These are phyloP conservation scores for Danielia oregonensis DNA, from an alignment of 805 yeast genomes.

Conservation along the genomic window DNA sequence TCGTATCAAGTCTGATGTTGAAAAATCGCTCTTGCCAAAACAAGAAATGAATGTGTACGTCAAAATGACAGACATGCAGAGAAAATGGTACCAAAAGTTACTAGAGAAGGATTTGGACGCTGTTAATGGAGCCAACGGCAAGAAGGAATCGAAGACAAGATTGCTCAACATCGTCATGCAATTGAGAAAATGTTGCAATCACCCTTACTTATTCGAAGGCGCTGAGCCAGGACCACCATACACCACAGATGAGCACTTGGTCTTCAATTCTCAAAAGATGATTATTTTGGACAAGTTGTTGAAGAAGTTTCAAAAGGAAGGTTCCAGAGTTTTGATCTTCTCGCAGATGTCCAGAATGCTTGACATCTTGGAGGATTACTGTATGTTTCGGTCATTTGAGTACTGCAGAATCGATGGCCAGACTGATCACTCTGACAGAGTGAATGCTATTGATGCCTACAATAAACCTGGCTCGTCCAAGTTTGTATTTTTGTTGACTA, in stretches of 20 bases:
- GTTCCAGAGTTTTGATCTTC: slow-evolving; percentile 74
- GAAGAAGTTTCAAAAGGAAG: slow-evolving; percentile 59
- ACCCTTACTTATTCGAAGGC: slow-evolving; percentile 81
- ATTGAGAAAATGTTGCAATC: slow-evolving; percentile 79
- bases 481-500: slow-evolving; percentile 71
- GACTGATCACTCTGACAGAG: slow-evolving; percentile 75
- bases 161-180: slow-evolving; percentile 81
- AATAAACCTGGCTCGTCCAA: slow-evolving; percentile 71
- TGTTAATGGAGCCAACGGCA: slow-evolving; percentile 77
- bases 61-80: slow-evolving; percentile 77
- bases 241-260: slow-evolving; percentile 80
- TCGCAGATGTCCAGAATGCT: slow-evolving; percentile 82
- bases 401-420: slow-evolving; percentile 84
- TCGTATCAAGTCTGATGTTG: slow-evolving; percentile 79
- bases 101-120: slow-evolving; percentile 81
- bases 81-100: slow-evolving; percentile 70
- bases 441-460: slow-evolving; percentile 72
- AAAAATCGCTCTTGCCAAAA: slow-evolving; percentile 70
- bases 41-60: slow-evolving; percentile 70
- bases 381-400: slow-evolving; percentile 61
- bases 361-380: slow-evolving; percentile 78
- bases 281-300: slow-evolving; percentile 65
- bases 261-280: slow-evolving; percentile 69
- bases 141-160: slow-evolving; percentile 71
- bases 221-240: slow-evolving; percentile 90